Evolutionary conservation across 106 monocot species (phyloP), one percentile per base, ranked within the genome.

Genomic region (Phalaenopsis aphrodite): DNA sequence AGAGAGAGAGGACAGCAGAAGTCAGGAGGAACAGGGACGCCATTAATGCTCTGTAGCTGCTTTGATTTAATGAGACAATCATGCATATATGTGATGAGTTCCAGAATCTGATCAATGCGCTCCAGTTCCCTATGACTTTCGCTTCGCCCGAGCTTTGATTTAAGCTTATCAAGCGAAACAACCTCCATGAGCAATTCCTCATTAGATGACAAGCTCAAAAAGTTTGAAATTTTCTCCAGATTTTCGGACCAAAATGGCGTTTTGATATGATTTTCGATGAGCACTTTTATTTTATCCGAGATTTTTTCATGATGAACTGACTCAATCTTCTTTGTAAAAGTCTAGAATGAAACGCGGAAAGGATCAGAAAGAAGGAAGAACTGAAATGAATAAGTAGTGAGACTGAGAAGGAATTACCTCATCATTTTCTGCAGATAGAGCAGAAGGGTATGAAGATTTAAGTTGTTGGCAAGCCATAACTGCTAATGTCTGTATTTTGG

Each of bases 1-100:
- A 99, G 89, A n/a, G 98, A 99, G 41, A 99, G 86, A 0, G 98
- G 91, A 52, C 98, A 99, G 77, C 98, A 99, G 41, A 93, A 99
- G 83, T 99, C 92, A 68, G 88, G 56, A 67, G 98, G 94, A 78
- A 94, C 87, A 9, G 89, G 86, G 10, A 99, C 76, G 4, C 87
- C 91, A 43, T 94, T 88, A 42, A 89, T 93, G 69, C 85, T 94
- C 15, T 84, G 91, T 75, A 91, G 78, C 81, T 91, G 91, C 46
- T 94, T 87, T 64, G 65, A 67, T 83, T 91, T 85, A 55, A 98
- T 85, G 80, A 87, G 81, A 16, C 75, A 86, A 75, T 92, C 91
- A 82, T 94, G 98, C 91, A 99, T 92, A 69, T 89, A 77, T 21
- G 74, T 85, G 19, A 94, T 72, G n/a, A 99, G 82, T 9, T 78